Evolutionary conservation across 345 rosid species (phyloP).

Genomic region (Boechera retrofracta): DNA sequence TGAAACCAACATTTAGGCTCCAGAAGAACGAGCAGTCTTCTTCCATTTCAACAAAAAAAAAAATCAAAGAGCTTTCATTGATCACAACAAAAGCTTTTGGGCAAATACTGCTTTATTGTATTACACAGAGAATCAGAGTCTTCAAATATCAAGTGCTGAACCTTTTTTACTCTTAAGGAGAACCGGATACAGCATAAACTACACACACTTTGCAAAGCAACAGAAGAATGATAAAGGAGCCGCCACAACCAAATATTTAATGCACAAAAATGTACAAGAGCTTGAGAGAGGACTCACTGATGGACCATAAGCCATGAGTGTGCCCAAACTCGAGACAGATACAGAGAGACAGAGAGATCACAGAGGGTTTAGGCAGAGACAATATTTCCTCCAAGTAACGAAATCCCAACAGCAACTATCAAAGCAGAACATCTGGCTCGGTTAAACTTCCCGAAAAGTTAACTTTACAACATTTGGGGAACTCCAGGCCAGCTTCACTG

Average conservation of each 20-base stretch:
- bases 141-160: constrained; percentile 25
- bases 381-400: constrained; percentile 16
- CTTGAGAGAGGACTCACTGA: constrained; percentile 34
- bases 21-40: background rate
- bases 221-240: constrained; percentile 9
- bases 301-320: constrained; percentile 36
- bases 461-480: constrained; percentile 79
- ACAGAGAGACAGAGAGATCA: constrained; percentile 26
- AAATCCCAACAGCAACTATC: constrained; percentile 32
- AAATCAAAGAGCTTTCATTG: constrained; percentile 25
- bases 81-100: constrained; percentile 23
- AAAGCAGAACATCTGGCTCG: constrained; percentile 67
- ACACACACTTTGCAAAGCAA: constrained; percentile 33
- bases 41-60: constrained; percentile 5
- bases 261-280: constrained; percentile 41
- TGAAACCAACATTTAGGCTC: constrained; percentile 10
- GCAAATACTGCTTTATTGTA: constrained; percentile 21
- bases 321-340: constrained; percentile 21
- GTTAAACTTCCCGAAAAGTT: constrained; percentile 69
- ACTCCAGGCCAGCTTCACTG: constrained; percentile 77
- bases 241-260: constrained; percentile 18
- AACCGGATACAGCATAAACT: constrained; percentile 30
- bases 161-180: constrained; percentile 5
- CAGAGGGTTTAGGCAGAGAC: constrained; percentile 11
- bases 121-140: constrained; percentile 30